Base-by-base conservation (phyloP, 2,329 filamentous ascomycete species). In the Alternaria sp. region DNA sequence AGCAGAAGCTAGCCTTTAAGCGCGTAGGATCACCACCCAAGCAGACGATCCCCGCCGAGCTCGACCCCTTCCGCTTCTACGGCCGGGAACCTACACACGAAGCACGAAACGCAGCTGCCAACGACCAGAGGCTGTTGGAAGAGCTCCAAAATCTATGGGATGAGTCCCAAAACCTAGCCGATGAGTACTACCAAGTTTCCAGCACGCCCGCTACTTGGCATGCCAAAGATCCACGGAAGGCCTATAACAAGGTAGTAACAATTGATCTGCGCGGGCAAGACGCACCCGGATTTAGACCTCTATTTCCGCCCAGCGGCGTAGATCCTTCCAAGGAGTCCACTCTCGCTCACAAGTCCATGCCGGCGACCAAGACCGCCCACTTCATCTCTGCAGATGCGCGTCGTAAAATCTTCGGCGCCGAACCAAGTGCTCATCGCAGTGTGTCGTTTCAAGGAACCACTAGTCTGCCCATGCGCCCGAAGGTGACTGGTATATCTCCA, bases 351-450 rank as follows among this genome's bases (percentile, higher is more conserved):
- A n/a, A 37, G 30, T 15, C 30, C 14, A 41, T 6, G 1, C 30
- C 30, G 15, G 15, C 8, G 5, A 7, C 33, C 33, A 41, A 41
- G 8, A 10, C 37, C 15, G 37, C 37, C 15, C 15, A 0, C 33
- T 41, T 1, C 15, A 2, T 10, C 33, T 0, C 7, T n/a, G 4
- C 33, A 37, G 7, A 37, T 0, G 8, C 37, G 0, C 37, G 8
- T 10, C 37, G 8, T 18, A 41, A 5, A 18, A 0, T 10, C 37
- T 10, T 18, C 37, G 7, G 4, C 15, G 37, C 15, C 14, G 4
- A 14, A n/a, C 20, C 49, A n/a, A 14, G n/a, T 11, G 10, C 49
- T 23, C 20, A 23, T 9, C 49, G 20, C 20, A 41, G 2, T 23
- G 0, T 11, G 20, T 25, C 30, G 6, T 41, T 41, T 4, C 49